phyloP scores from a whole-genome alignment of 495 filamentous ascomycete species.

The Delitschia confertaspora region DNA sequence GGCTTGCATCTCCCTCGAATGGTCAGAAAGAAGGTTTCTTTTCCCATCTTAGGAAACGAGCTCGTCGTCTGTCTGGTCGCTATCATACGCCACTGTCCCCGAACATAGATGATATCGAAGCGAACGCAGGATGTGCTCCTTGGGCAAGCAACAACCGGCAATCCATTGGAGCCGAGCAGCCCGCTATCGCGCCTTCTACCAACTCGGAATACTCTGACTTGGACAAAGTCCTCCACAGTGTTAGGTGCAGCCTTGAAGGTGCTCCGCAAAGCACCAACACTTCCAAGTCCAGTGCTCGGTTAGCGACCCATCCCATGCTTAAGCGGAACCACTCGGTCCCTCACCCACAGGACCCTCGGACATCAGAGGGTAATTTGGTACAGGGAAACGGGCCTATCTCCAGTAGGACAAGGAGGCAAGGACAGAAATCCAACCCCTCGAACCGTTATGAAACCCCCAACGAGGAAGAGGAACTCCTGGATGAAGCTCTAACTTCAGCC shows the following conservation, averaged over 20 bases:
- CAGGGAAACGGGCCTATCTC: constrained; percentile 58
- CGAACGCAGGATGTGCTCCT: constrained; percentile 81
- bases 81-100: constrained; percentile 69
- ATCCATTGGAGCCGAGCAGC: constrained; percentile 67
- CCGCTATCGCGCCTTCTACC: constrained; percentile 28
- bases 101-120: constrained; percentile 75
- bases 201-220: constrained; percentile 55
- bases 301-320: constrained; percentile 31
- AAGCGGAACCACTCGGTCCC: constrained; percentile 64
- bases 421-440: constrained; percentile 64
- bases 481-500: constrained; percentile 63
- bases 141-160: constrained; percentile 74
- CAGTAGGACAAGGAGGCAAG: constrained; percentile 71
- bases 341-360: constrained; percentile 52
- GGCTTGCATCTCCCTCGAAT: constrained; percentile 53
- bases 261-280: constrained; percentile 35
- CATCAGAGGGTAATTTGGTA: constrained; percentile 53
- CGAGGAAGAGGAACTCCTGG: constrained; percentile 91
- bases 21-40: constrained; percentile 92
- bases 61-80: constrained; percentile 82
- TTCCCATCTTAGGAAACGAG: constrained; percentile 90
- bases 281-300: constrained; percentile 24
- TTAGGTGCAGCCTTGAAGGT: constrained; percentile 55
- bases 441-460: constrained; percentile 89
- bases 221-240: constrained; percentile 69